phyloP scores from a whole-genome alignment of 495 filamentous ascomycete species.

The Aspergillus kassunensis region DNA sequence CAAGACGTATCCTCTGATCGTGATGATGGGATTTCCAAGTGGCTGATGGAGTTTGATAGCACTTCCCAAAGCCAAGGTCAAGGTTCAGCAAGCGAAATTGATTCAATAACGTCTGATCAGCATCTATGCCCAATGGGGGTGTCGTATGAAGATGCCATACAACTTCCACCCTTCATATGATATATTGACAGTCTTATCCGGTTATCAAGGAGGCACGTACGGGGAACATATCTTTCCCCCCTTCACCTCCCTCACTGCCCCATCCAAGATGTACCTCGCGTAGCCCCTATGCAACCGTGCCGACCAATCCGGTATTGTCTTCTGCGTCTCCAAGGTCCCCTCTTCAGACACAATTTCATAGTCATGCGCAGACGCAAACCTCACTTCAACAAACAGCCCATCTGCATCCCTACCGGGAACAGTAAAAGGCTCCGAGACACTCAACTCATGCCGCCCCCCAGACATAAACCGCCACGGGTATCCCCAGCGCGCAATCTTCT shows the following conservation, averaged over 20 bases:
- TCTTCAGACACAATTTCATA: slow-evolving; percentile 28
- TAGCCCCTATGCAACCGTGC: slow-evolving; percentile 29
- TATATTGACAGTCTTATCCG: too few relatives aligned
- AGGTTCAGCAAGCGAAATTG: not conserved
- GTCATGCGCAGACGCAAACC: slow-evolving; percentile 30
- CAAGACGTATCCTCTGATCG: too few relatives aligned
- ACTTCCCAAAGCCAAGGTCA: too few relatives aligned
- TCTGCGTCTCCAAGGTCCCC: slow-evolving; percentile 20
- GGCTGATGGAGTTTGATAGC: too few relatives aligned
- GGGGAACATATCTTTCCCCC: not conserved
- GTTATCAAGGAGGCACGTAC: too few relatives aligned
- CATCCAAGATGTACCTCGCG: slow-evolving; percentile 26
- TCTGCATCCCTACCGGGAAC: slow-evolving; percentile 3
- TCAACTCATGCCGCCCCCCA: slow-evolving; percentile 31
- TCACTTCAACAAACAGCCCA: slow-evolving; percentile 24
- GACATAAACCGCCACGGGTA: slow-evolving; percentile 37
- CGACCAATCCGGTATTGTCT: slow-evolving; percentile 26
- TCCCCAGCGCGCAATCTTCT: slow-evolving; percentile 27
- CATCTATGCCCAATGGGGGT: not conserved
- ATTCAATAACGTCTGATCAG: not conserved
- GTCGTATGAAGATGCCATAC: not conserved
- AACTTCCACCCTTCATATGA: too few relatives aligned
- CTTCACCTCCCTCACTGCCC: slow-evolving; percentile 19
- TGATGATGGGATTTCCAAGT: too few relatives aligned
- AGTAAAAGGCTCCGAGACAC: slow-evolving; percentile 28